A percentile compares a stretch with the other conserved stretches of the same genome.
phyloP scores from a whole-genome alignment of 129 eudicot species.

The Artemisia annua region DNA sequence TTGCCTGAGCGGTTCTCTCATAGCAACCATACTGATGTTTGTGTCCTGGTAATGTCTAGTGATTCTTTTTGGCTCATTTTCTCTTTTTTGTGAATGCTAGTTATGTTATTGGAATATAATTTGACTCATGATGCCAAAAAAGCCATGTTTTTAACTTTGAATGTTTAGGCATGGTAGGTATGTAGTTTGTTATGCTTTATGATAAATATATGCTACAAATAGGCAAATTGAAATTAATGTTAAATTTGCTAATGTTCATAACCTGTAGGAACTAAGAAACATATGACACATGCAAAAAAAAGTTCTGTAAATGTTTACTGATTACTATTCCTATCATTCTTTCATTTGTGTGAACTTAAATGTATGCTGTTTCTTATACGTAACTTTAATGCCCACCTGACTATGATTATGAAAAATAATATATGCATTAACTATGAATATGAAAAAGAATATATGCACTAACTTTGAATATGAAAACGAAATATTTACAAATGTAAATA shows the following conservation, averaged over 20 bases:
- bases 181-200: not conserved
- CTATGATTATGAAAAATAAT: too few relatives aligned
- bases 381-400: not conserved
- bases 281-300: not conserved
- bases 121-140: not conserved
- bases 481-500: too few relatives aligned
- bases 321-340: not conserved
- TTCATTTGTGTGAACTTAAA: not conserved
- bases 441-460: too few relatives aligned
- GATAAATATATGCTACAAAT: not conserved
- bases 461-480: too few relatives aligned
- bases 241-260: not conserved
- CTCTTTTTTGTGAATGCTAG: conserved; percentile 3
- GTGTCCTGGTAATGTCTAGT: conserved; percentile 63
- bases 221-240: not conserved
- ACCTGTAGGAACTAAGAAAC: not conserved
- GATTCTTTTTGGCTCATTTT: conserved; percentile 6
- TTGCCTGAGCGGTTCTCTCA: conserved; percentile 72
- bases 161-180: not conserved
- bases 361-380: not conserved
- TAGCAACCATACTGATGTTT: conserved; percentile 65
- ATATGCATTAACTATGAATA: too few relatives aligned
- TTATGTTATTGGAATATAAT: conserved; percentile 5
- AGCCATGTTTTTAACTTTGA: conserved; percentile 1
- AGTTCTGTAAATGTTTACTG: not conserved